A percentile compares a stretch with the other conserved stretches of the same genome.
phyloP scores from a whole-genome alignment of 2,329 filamentous ascomycete genomes.

The Exophiala mesophila region DNA sequence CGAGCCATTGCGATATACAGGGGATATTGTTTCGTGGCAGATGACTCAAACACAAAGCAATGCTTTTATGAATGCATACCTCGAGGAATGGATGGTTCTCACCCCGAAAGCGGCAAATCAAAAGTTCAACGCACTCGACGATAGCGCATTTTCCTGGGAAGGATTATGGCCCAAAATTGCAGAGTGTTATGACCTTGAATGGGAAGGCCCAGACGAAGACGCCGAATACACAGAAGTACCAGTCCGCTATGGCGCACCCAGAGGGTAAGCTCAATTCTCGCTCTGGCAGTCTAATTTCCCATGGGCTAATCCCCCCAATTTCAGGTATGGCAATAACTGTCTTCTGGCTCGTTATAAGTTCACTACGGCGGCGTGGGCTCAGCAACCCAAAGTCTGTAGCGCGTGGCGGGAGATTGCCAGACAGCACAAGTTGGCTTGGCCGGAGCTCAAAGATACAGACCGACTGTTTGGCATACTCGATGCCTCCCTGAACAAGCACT shows the following conservation, averaged over 20 bases:
- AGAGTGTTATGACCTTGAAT: neutral
- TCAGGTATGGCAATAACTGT: too few relatives aligned
- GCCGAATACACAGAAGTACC: neutral
- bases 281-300: neutral
- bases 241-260: too few relatives aligned
- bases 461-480: neutral
- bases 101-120: neutral
- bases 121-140: neutral
- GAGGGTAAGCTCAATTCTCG: neutral
- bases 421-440: neutral
- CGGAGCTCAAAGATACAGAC: neutral
- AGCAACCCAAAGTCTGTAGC: neutral
- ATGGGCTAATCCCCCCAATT: neutral
- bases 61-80: constrained; percentile 26
- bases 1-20: constrained; percentile 24
- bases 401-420: neutral
- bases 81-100: neutral
- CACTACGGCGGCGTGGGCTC: neutral
- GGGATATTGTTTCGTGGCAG: constrained; percentile 24
- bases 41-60: constrained; percentile 21
- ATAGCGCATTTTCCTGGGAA: neutral
- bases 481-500: neutral
- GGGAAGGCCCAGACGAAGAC: neutral
- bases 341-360: too few relatives aligned
- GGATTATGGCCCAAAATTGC: neutral